Evolutionary conservation across 176 grass and related monocot species (phyloP).

Genomic region (bread wheat (Triticum aestivum)): DNA sequence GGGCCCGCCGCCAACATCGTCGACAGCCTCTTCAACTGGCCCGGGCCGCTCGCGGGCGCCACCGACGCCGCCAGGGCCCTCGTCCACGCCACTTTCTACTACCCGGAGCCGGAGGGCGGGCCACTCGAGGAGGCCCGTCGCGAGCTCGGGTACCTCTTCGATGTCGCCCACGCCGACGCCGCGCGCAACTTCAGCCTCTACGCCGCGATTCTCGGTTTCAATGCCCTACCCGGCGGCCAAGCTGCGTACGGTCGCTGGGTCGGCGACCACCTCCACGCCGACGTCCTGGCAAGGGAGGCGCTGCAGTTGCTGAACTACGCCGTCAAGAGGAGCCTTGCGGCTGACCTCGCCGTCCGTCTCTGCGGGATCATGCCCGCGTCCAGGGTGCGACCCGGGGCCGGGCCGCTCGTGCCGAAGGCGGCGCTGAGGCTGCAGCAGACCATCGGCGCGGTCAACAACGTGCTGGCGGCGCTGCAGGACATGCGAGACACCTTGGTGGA

Average conservation of each 20-base stretch:
- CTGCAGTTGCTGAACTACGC: not conserved
- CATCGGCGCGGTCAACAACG: not conserved
- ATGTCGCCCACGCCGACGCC: not conserved
- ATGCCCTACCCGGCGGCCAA: not conserved
- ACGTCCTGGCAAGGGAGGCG: not conserved
- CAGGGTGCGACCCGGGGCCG: not conserved
- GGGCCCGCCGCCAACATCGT: not conserved
- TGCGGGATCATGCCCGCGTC: not conserved
- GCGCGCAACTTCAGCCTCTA: not conserved
- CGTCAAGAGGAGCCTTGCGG: not conserved
- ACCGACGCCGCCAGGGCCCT: not conserved
- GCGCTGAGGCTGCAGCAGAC: not conserved
- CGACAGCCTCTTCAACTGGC: not conserved
- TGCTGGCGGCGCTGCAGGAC: not conserved
- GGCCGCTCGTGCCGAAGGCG: not conserved
- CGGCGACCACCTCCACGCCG: not conserved
- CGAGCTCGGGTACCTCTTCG: not conserved
- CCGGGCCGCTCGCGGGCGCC: not conserved
- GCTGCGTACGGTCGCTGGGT: not conserved
- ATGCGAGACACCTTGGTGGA: not conserved
- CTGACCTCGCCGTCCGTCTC: not conserved
- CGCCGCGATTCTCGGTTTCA: not conserved
- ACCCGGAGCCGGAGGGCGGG: not conserved
- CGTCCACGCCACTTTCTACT: not conserved
- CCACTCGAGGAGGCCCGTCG: not conserved